A percentile compares a stretch with the other conserved stretches of the same genome.
These are phyloP conservation scores for Zopfia rhizophila DNA, from an alignment of 2,329 filamentous ascomycete species.

Conservation along the genomic window DNA sequence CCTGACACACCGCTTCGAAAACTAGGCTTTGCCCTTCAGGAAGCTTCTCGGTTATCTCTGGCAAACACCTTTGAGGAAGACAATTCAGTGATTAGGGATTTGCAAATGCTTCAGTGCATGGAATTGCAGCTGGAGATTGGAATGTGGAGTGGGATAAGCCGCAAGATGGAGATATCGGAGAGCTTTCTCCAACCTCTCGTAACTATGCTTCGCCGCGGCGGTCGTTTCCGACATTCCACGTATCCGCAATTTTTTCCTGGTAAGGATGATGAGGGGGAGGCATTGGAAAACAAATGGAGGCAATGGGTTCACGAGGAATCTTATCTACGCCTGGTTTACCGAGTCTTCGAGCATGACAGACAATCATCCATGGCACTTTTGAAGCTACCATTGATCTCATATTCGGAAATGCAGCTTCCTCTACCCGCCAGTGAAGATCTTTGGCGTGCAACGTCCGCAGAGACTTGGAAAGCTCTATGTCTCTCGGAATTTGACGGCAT, in stretches of 20 bases:
- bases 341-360: slow-evolving; percentile 72
- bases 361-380: slow-evolving; percentile 75
- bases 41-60: slow-evolving; percentile 56
- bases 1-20: slow-evolving; percentile 67
- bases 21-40: slow-evolving; percentile 66
- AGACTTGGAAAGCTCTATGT: slow-evolving; percentile 72
- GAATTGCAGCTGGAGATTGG: slow-evolving; percentile 63
- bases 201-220: slow-evolving; percentile 67
- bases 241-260: slow-evolving; percentile 64
- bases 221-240: slow-evolving; percentile 67
- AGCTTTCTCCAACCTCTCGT: slow-evolving; percentile 66
- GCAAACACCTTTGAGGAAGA: slow-evolving; percentile 59
- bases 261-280: slow-evolving; percentile 65
- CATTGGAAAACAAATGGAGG: slow-evolving; percentile 72
- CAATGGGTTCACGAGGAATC: slow-evolving; percentile 72
- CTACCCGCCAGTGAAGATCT: slow-evolving; percentile 70
- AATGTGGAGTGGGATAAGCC: slow-evolving; percentile 68
- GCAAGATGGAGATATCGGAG: slow-evolving; percentile 69
- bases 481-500: slow-evolving; percentile 49
- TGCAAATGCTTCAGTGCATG: slow-evolving; percentile 63
- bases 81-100: slow-evolving; percentile 62
- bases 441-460: slow-evolving; percentile 72
- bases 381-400: slow-evolving; percentile 73
- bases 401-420: slow-evolving; percentile 73
- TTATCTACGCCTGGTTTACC: slow-evolving; percentile 74